These are phyloP conservation scores for Croton laevigatus DNA, from an alignment of 441 rosid genomes.

Conservation along the genomic window DNA sequence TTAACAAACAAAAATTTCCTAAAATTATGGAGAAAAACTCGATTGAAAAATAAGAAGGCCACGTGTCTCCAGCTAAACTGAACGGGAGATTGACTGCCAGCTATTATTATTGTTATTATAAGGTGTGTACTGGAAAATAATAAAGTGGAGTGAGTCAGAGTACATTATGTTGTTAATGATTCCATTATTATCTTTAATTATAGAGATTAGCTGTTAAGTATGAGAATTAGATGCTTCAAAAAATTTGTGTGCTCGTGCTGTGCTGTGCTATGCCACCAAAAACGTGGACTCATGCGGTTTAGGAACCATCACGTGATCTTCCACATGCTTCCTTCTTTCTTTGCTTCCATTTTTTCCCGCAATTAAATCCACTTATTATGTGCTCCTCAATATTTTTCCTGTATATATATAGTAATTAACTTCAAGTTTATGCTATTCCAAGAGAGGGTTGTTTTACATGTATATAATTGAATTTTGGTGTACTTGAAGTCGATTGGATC, in stretches of 20 bases:
- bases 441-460: no score
- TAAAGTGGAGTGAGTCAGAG: neutral
- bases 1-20: neutral
- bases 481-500: no score
- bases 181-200: constrained; percentile 14
- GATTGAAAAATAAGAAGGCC: neutral
- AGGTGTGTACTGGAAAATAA: neutral
- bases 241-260: neutral
- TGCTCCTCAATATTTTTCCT: neutral
- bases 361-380: neutral
- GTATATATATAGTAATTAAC: no score
- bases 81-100: constrained; percentile 3
- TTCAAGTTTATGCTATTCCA: no score
- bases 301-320: constrained; percentile 15
- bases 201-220: constrained; percentile 21
- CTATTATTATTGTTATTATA: neutral
- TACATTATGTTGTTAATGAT: constrained; percentile 8
- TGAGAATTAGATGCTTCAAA: neutral
- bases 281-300: constrained; percentile 14
- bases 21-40: neutral
- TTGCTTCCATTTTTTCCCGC: neutral
- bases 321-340: neutral
- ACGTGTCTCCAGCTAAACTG: constrained; percentile 14
- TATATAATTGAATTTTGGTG: no score
- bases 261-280: constrained; percentile 3